Evolutionary conservation across 495 filamentous ascomycete genomes (phyloP), one percentile per base, ranked within the genome.

Genomic region (Melanomma pulvis-pyrius): DNA sequence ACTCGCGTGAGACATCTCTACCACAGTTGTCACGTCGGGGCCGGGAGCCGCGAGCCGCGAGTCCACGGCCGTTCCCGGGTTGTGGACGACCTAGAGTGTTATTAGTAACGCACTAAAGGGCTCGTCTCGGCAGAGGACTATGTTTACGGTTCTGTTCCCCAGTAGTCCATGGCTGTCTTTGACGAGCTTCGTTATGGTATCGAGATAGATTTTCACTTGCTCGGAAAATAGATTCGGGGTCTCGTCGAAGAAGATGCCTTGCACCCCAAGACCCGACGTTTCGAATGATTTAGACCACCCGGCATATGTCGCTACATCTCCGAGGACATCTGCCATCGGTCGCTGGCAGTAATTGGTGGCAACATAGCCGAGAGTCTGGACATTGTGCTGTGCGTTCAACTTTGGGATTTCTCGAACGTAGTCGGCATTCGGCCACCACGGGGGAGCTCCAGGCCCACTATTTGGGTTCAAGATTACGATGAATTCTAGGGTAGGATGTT

Each of bases 131-230:
- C 26, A 29, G 12, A 26, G 48, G 25, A 24, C 7, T 51, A 22
- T 2, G 49, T 21, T 59, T 36, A 67, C 63, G 19, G 46, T 25
- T 24, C 24, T 55, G 15, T 68, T 41, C 6, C 59, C 65, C 1
- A 58, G 26, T 19, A 61, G 72, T 24, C 49, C 50, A 0, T 61
- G 34, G 0, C 66, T 75, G n/a, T 69, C 54, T 34, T 75, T 75
- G 34, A 73, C 73, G 4, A 53, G 58, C 34, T 50, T 5, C 0
- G 74, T 73, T 4, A 78, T 59, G 0, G 50, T 34, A 5, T 74
- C 61, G 70, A 79, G 70, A 53, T 80, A 80, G 0, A 59, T 63
- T 26, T 73, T 71, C 25, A 48, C 65, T n/a, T 55, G 63, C 0
- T 64, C 36, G 19, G 72, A 60, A 49, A 74, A 70, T 17, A 63